Conservation (phyloP, 2,329 filamentous ascomycete species). For the Neurospora sp. region DNA sequence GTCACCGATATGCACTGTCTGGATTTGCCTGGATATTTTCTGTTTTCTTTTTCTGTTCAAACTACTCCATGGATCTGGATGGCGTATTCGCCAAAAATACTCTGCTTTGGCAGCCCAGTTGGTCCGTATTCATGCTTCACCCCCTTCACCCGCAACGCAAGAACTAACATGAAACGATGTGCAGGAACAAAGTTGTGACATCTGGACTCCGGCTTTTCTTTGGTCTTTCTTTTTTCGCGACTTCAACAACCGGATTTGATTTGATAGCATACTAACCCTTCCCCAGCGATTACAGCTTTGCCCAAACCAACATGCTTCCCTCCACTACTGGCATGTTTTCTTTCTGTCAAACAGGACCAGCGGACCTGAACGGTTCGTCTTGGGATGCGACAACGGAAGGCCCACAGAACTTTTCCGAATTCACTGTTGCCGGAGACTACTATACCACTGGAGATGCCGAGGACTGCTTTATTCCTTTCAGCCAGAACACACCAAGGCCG, state of each 20-base stretch:
- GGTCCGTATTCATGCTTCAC: slow-evolving; percentile 26
- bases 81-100: neutral
- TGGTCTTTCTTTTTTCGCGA: slow-evolving; percentile 19
- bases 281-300: slow-evolving; percentile 47
- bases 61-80: neutral
- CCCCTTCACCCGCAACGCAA: slow-evolving; percentile 2
- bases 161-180: slow-evolving; percentile 25
- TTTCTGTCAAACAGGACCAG: slow-evolving; percentile 51
- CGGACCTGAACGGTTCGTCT: slow-evolving; percentile 44
- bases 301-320: slow-evolving; percentile 42
- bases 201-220: slow-evolving; percentile 23
- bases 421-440: slow-evolving; percentile 39
- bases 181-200: slow-evolving; percentile 50
- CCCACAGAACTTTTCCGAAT: slow-evolving; percentile 49
- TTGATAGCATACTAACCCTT: slow-evolving; percentile 46
- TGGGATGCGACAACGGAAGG: slow-evolving; percentile 50
- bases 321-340: slow-evolving; percentile 43
- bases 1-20: neutral
- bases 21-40: neutral
- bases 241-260: slow-evolving; percentile 16
- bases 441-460: slow-evolving; percentile 40
- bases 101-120: slow-evolving; percentile 8
- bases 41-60: neutral
- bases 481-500: slow-evolving; percentile 45
- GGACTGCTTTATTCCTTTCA: slow-evolving; percentile 45